Percentiles rank a stretch among this genome's conserved stretches.
Conservation (phyloP, 2,329 filamentous ascomycete species). For the Ceratocystiopsis minuta region DNA sequence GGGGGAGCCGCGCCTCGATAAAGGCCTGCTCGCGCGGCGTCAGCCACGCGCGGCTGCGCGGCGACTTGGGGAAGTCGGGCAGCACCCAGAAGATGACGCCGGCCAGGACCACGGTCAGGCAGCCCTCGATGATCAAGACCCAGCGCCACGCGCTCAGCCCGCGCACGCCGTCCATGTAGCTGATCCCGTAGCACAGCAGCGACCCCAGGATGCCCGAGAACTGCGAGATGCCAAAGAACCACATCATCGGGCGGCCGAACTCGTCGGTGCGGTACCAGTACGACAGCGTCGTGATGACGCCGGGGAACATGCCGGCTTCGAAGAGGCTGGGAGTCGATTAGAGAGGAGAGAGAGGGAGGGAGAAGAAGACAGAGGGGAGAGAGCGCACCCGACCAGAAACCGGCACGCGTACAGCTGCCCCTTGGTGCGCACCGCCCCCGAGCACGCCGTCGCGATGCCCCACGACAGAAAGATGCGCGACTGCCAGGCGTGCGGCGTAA, state of each 20-base stretch:
- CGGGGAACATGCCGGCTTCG: constrained; percentile 25
- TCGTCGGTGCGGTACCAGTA: constrained; percentile 29
- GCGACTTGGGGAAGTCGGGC: constrained; percentile 22
- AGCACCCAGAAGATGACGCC: constrained; percentile 20
- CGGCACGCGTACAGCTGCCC: constrained; percentile 1
- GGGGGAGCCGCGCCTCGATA: constrained; percentile 4
- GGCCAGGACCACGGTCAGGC: constrained; percentile 23
- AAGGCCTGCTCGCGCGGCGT: constrained; percentile 6
- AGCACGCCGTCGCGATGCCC: constrained; percentile 4
- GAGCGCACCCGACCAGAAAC: constrained; percentile 1
- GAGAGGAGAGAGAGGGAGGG: no score
- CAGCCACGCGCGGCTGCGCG: constrained; percentile 3
- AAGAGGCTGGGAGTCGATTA: constrained; percentile 9
- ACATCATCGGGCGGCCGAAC: constrained; percentile 22
- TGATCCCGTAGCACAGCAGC: constrained; percentile 15
- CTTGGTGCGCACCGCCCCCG: constrained; percentile 1
- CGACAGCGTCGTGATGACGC: constrained; percentile 22
- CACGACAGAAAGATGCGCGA: constrained; percentile 3
- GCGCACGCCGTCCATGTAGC: constrained; percentile 12
- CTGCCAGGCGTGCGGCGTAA: constrained; percentile 3
- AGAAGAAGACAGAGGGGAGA: neutral
- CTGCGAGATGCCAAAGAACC: constrained; percentile 23
- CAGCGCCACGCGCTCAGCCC: constrained; percentile 15
- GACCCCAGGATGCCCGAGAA: constrained; percentile 19
- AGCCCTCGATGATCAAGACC: constrained; percentile 26